phyloP scores from a whole-genome alignment of 2,329 filamentous ascomycete genomes.

The Aspergillus jensenii region DNA sequence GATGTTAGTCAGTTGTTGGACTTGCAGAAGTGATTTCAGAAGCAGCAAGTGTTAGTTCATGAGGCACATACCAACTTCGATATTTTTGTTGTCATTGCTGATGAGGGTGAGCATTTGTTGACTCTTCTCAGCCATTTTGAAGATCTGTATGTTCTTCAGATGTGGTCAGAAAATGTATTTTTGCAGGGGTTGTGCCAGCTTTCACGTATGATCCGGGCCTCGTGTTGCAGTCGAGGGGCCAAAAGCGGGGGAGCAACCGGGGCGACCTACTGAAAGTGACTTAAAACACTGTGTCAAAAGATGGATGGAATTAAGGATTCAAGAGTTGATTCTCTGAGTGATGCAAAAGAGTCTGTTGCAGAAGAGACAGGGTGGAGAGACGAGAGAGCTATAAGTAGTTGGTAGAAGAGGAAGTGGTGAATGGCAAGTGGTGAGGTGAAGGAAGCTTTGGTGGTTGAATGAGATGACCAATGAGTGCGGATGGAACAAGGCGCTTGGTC shows the following conservation, averaged over 20 bases:
- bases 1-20: conserved; percentile 4
- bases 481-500: neutral
- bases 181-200: neutral
- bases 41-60: neutral
- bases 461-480: neutral
- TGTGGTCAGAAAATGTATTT: neutral
- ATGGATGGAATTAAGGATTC: neutral
- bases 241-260: neutral
- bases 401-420: neutral
- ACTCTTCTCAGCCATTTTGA: conserved; percentile 7
- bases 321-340: neutral
- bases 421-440: neutral
- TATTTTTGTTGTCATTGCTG: conserved; percentile 34
- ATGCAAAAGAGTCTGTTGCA: neutral
- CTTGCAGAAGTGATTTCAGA: neutral
- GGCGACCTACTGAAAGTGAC: neutral
- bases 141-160: neutral
- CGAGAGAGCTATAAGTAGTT: neutral
- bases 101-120: conserved; percentile 12
- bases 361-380: neutral
- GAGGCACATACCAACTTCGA: conserved; percentile 50
- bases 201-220: neutral
- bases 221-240: neutral
- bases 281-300: neutral
- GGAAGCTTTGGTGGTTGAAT: neutral